Percentiles rank a stretch among this genome's conserved stretches.
Conservation (phyloP, 352 stramenopile species). For the Phytopythium cucurbitacearum region DNA sequence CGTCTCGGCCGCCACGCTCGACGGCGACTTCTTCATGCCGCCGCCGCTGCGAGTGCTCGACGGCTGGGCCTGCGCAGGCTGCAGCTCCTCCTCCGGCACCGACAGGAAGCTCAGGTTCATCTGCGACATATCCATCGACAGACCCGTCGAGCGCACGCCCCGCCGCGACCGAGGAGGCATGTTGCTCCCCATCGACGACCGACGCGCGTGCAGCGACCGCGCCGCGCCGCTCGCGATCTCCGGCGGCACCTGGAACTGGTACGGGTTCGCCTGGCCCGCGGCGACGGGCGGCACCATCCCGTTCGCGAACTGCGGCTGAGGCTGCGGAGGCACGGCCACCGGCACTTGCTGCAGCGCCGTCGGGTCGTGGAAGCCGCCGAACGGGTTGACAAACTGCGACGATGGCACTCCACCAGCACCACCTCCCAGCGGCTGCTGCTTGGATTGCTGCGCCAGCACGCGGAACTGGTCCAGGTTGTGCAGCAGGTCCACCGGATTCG, state of each 20-base stretch:
- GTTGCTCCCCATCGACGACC: slow-evolving; percentile 44
- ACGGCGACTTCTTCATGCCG: slow-evolving; percentile 18
- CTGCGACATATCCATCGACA: slow-evolving; percentile 84
- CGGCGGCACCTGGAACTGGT: slow-evolving; percentile 46
- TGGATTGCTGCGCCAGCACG: slow-evolving; percentile 53
- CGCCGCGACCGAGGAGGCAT: slow-evolving; percentile 26
- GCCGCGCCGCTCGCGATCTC: slow-evolving; percentile 52
- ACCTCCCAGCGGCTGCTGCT: slow-evolving; percentile 19
- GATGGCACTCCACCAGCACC: slow-evolving; percentile 12
- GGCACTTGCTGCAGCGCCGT: slow-evolving; percentile 19
- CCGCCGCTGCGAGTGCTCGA: slow-evolving; percentile 18
- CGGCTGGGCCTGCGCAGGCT: slow-evolving; percentile 24
- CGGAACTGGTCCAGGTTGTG: slow-evolving; percentile 77
- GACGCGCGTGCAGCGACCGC: slow-evolving; percentile 51
- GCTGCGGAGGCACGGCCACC: slow-evolving; percentile 13
- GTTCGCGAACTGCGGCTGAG: slow-evolving; percentile 6
- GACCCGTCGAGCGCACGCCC: slow-evolving; percentile 50
- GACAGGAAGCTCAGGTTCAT: slow-evolving; percentile 72
- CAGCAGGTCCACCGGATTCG: slow-evolving; percentile 72
- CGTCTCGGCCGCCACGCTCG: slow-evolving; percentile 1
- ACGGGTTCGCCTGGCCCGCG: slow-evolving; percentile 15
- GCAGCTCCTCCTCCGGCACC: slow-evolving; percentile 56
- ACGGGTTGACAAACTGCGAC: slow-evolving; percentile 25
- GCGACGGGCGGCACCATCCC: slow-evolving; percentile 3
- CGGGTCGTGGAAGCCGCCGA: slow-evolving; percentile 25